Percentiles rank a stretch among this genome's conserved stretches.
phyloP scores from a whole-genome alignment of 306 rosid genomes.

The Prunus mume region DNA sequence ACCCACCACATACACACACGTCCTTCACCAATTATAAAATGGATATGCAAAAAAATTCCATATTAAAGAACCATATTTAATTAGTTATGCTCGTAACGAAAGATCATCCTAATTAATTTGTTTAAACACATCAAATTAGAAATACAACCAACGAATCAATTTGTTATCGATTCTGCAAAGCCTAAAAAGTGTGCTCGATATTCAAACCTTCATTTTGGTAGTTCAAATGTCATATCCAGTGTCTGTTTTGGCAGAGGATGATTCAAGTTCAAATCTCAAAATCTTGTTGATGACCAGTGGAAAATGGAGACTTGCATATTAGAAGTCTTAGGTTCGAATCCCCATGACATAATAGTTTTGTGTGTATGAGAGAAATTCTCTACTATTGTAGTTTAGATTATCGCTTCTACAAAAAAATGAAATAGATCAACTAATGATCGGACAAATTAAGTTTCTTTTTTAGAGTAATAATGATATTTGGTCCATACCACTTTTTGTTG shows the following conservation, averaged over 20 bases:
- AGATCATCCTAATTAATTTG: too few relatives aligned
- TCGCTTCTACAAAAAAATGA: too few relatives aligned
- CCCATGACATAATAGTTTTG: too few relatives aligned
- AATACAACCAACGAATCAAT: background rate
- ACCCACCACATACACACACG: background rate
- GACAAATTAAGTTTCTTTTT: background rate
- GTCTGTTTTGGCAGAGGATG: too few relatives aligned
- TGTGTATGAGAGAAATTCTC: too few relatives aligned
- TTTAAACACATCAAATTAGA: background rate
- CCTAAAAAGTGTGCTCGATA: background rate
- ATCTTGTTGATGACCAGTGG: too few relatives aligned
- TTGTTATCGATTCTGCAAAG: background rate
- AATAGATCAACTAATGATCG: background rate
- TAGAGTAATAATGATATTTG: background rate
- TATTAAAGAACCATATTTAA: background rate
- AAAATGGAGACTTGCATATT: too few relatives aligned
- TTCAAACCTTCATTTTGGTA: too few relatives aligned
- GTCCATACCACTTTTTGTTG: background rate
- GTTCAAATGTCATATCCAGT: too few relatives aligned
- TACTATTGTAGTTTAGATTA: too few relatives aligned
- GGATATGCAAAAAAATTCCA: background rate
- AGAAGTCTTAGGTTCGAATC: too few relatives aligned
- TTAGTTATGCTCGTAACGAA: background rate
- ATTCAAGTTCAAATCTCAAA: too few relatives aligned
- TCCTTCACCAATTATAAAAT: background rate